Evolutionary conservation across 2,329 filamentous ascomycete species (phyloP).

Genomic region (Aureobasidium sp.): DNA sequence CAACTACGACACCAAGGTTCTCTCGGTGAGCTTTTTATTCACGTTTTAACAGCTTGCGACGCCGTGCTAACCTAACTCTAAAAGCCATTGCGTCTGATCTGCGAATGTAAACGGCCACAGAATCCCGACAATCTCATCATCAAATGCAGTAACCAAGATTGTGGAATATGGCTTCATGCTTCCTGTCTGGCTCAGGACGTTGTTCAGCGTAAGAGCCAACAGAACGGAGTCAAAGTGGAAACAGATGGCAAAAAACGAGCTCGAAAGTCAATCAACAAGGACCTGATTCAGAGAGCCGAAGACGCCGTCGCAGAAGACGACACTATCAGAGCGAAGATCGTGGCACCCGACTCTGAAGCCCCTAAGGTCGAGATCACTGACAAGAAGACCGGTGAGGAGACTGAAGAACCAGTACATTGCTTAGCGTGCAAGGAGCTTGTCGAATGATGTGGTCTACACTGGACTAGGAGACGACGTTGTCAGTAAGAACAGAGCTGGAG

Average conservation of each 20-base stretch:
- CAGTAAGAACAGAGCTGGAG: neutral
- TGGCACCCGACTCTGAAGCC: neutral
- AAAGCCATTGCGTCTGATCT: constrained; percentile 29
- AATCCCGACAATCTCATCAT: constrained; percentile 36
- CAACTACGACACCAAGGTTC: constrained; percentile 25
- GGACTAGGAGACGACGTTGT: too few relatives aligned
- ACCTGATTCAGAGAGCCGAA: neutral
- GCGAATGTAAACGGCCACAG: constrained; percentile 30
- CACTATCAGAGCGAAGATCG: neutral
- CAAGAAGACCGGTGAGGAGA: constrained; percentile 15
- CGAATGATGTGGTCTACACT: neutral
- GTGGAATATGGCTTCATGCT: constrained; percentile 36
- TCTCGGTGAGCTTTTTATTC: constrained; percentile 26
- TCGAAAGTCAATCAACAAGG: neutral
- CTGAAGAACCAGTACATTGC: constrained; percentile 21
- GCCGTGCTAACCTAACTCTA: neutral
- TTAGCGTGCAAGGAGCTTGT: constrained; percentile 21
- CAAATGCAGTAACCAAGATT: constrained; percentile 29
- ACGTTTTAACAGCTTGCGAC: neutral
- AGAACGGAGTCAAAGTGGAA: constrained; percentile 12
- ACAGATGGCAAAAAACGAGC: constrained; percentile 13
- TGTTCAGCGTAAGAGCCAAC: constrained; percentile 13
- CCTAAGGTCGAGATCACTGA: constrained; percentile 23
- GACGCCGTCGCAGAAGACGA: neutral
- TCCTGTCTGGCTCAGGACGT: constrained; percentile 28